These are phyloP conservation scores for Xylariales sp. DNA, from an alignment of 2,329 filamentous ascomycete species.

Conservation along the genomic window DNA sequence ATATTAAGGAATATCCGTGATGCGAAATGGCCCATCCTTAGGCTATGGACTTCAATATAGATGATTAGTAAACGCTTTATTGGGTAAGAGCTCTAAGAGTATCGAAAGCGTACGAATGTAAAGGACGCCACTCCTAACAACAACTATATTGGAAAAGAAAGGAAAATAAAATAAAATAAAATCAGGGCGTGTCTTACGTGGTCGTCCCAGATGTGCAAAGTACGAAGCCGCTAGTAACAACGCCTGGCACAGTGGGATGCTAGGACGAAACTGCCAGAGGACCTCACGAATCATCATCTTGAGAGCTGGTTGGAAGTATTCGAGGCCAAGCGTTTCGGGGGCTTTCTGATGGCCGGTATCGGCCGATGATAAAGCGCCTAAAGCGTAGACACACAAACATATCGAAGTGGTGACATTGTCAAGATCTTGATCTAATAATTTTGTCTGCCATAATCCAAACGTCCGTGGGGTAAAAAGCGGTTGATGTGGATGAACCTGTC, in stretches of 20 bases:
- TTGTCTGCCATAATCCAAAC: conserved; percentile 48
- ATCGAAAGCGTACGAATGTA: background rate
- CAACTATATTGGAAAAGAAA: background rate
- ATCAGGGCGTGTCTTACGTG: conserved; percentile 36
- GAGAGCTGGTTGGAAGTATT: conserved; percentile 52
- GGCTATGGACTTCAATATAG: conserved; percentile 46
- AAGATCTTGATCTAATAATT: conserved; percentile 44
- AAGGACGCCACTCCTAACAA: background rate
- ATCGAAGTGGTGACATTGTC: conserved; percentile 50
- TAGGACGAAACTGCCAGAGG: conserved; percentile 51
- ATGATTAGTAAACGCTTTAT: conserved; percentile 8
- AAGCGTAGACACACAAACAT: conserved; percentile 53
- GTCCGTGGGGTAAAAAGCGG: conserved; percentile 50
- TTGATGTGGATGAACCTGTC: conserved; percentile 51
- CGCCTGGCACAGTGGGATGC: conserved; percentile 50
- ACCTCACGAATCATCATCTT: conserved; percentile 51
- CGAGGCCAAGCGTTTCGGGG: conserved; percentile 48
- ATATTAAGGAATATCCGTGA: conserved; percentile 49
- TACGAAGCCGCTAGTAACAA: conserved; percentile 54
- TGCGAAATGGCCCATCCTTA: conserved; percentile 51
- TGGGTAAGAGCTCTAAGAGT: background rate
- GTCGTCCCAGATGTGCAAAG: conserved; percentile 52
- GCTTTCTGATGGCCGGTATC: conserved; percentile 37
- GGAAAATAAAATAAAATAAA: too few relatives aligned
- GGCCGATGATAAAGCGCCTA: conserved; percentile 48